Base-by-base conservation (phyloP, 1,284 basidiomycete genomes). In the Cutaneotrichosporon mucoides region DNA sequence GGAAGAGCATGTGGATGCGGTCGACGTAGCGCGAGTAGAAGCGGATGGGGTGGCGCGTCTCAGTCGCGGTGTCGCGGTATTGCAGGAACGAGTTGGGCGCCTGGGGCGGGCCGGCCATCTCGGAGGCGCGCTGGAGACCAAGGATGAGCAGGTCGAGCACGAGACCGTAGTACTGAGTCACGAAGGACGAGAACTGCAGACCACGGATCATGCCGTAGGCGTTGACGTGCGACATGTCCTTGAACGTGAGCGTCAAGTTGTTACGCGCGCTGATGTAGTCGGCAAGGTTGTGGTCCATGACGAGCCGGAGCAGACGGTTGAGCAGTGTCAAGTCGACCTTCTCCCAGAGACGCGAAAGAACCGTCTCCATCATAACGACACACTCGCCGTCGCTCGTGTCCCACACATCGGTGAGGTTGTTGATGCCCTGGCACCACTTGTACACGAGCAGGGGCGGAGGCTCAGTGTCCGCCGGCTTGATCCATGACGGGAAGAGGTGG, bases 211-310 rank as follows among this genome's bases (percentile, higher is more conserved):
- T 83, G 75, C 93, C 94, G 54, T 69, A 73, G 1, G 70, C 73
- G 63, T 78, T 80, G 67, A 79, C 73, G 67, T 79, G 77, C 38
- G 72, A 79, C 81, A 79, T 80, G 82, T 87, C 87, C 81, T 94
- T 95, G 82, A 94, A 95, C 0, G 92, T 94, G 66, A 95, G 76
- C 5, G 90, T 88, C 47, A 90, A 91, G 77, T 97, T 98, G 81
- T 96, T 96, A 85, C 97, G 96, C 24, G 92, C 89, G 2, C 93
- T 98, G 75, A 96, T 96, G 78, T 97, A 98, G 73, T 97, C 93
- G 16, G 94, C 94, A 81, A 98, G 77, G 76, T 98, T 98, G 81
- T 97, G 94, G 72, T 98, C 93, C 67, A 97, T 83, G 70, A 98
- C 95, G 46, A 97, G 85, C 57, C 93, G 89, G 42, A 97, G 82